Conservation (phyloP, 2,329 filamentous ascomycete genomes). For the Phoma herbarum region DNA sequence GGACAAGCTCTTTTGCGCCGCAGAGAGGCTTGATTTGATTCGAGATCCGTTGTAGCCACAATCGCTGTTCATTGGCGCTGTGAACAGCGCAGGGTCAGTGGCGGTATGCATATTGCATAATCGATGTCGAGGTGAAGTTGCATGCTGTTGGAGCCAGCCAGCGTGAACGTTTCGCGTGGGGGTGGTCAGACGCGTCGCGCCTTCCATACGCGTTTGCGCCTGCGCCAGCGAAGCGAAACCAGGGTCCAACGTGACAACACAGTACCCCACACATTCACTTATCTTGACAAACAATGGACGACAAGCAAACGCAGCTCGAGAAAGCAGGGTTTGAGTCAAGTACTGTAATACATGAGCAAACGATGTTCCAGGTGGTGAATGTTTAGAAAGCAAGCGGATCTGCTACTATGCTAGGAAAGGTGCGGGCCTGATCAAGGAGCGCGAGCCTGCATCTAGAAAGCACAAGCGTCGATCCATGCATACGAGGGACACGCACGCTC, state of each 20-base stretch:
- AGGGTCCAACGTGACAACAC: background rate
- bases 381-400: background rate
- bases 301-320: background rate
- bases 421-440: background rate
- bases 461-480: constrained; percentile 5
- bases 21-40: background rate
- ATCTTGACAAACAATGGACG: background rate
- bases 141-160: background rate
- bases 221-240: background rate
- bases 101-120: background rate
- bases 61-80: background rate
- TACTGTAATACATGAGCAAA: background rate
- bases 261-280: background rate
- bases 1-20: constrained; percentile 6
- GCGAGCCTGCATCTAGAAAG: background rate
- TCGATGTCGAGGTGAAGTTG: background rate
- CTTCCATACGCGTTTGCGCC: background rate
- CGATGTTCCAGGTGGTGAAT: background rate
- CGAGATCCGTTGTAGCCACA: background rate
- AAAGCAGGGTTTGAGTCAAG: background rate
- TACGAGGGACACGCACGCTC: constrained; percentile 4
- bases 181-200: constrained; percentile 9
- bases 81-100: background rate
- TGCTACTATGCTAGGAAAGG: constrained; percentile 7
- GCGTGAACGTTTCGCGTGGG: background rate